A percentile compares a stretch with the other conserved stretches of the same genome.
Evolutionary conservation across 1,284 basidiomycete genomes (phyloP).

Genomic region (Pulveroboletus sp.): DNA sequence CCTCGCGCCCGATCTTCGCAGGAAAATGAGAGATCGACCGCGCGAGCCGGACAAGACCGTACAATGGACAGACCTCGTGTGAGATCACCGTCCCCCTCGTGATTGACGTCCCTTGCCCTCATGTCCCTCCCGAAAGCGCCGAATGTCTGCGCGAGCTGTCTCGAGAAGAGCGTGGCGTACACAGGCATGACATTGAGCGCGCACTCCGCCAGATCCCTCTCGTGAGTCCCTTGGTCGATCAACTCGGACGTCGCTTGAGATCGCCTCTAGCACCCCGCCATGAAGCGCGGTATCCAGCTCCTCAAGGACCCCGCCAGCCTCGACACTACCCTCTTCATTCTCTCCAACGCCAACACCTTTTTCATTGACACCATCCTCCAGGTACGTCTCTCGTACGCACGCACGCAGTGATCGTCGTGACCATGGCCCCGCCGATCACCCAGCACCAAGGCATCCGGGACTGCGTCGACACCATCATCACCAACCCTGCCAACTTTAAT

Average conservation of each 20-base stretch:
- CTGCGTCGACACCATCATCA: slow-evolving; percentile 86
- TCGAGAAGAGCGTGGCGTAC: slow-evolving; percentile 60
- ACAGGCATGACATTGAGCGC: slow-evolving; percentile 73
- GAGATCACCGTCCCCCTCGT: slow-evolving; percentile 33
- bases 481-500: slow-evolving; percentile 90
- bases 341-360: slow-evolving; percentile 92
- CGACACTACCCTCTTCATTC: slow-evolving; percentile 80
- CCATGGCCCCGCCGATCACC: too few relatives aligned
- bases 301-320: slow-evolving; percentile 67
- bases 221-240: slow-evolving; percentile 49
- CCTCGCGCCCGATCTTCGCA: slow-evolving; percentile 80
- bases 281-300: slow-evolving; percentile 83
- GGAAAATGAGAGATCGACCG: slow-evolving; percentile 76
- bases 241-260: background rate
- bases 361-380: slow-evolving; percentile 91
- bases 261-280: slow-evolving; percentile 83
- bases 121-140: slow-evolving; percentile 49
- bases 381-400: slow-evolving; percentile 41
- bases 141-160: slow-evolving; percentile 68
- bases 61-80: slow-evolving; percentile 98
- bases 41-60: slow-evolving; percentile 36
- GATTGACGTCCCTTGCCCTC: background rate
- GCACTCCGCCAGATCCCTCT: slow-evolving; percentile 85
- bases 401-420: too few relatives aligned
- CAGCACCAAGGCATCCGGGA: slow-evolving; percentile 74